Base-by-base conservation (phyloP, 1,284 basidiomycete genomes). In the Ustilago loliicola region DNA sequence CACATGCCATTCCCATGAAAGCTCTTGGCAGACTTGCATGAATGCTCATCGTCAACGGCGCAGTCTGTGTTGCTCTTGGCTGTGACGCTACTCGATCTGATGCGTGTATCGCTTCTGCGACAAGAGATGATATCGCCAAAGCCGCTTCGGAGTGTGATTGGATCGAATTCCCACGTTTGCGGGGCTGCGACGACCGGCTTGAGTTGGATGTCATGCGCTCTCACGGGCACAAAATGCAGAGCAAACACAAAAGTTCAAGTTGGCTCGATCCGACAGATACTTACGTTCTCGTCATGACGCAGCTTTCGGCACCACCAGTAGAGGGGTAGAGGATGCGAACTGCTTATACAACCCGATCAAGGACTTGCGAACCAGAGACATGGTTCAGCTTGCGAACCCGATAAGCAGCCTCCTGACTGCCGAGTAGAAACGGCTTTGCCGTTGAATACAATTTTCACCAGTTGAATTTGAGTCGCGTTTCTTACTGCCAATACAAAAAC, bases 121-220 rank as follows among this genome's bases (percentile, higher is more conserved):
- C n/a, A n/a, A n/a, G n/a, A n/a, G n/a, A n/a, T n/a, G n/a, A n/a
- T n/a, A n/a, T n/a, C n/a, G n/a, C n/a, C n/a, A n/a, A n/a, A n/a
- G n/a, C n/a, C n/a, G n/a, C n/a, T n/a, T n/a, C n/a, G 36, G 15
- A 38, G n/a, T 54, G 25, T 8, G 19, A 5, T 38, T 38, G 9
- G 15, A 21, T 47, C n/a, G 13, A 21, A 15, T 47, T 66, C 30
- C 64, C 57, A 50, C 45, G 58, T 42, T 66, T 38, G 45, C 58
- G 64, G 64, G 34, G 30, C n/a, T 60, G 64, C 64, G 64, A 66
- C 57, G 57, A 55, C 57, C 27, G 23, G 50, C 50, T 27, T 29
- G 21, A 47, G 45, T 38, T 38, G 7, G 36, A 38, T 38, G 17
- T 38, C 36, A 38, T 38, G 36, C 36, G 9, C 17, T 15, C 9